Percentiles rank a stretch among this genome's conserved stretches.
Conservation (phyloP, 2,329 filamentous ascomycete species). For the Sarocladium strictum region DNA sequence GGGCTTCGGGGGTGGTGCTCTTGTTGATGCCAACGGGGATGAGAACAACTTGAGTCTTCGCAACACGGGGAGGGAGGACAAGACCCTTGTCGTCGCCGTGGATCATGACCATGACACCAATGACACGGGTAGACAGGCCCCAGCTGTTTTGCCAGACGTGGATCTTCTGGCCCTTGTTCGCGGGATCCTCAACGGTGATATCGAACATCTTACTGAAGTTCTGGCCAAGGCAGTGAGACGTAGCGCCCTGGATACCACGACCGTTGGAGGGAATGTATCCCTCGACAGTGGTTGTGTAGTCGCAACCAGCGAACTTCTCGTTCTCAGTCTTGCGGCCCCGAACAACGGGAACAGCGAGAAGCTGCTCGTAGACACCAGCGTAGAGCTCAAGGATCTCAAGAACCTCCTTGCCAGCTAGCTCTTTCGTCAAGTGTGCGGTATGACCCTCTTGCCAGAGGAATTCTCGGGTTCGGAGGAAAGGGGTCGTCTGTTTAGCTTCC, state of each 20-base stretch:
- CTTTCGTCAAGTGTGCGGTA: conserved; percentile 78
- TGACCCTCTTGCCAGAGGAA: conserved; percentile 99
- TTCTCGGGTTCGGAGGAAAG: conserved; percentile 86
- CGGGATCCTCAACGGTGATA: conserved; percentile 92
- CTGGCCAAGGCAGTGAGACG: conserved; percentile 90
- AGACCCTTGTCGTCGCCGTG: conserved; percentile 95
- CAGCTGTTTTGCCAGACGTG: conserved; percentile 98
- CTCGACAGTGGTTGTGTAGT: conserved; percentile 95
- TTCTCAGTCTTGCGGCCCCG: conserved; percentile 94
- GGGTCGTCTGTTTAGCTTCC: conserved; percentile 92
- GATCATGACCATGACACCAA: conserved; percentile 98
- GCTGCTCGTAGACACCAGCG: conserved; percentile 83
- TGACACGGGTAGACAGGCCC: conserved; percentile 94
- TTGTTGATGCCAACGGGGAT: conserved; percentile 91
- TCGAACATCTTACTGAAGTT: conserved; percentile 99
- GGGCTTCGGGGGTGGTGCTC: conserved; percentile 76
- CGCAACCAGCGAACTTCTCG: conserved; percentile 94
- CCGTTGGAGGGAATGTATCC: conserved; percentile 95
- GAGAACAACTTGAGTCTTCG: conserved; percentile 78
- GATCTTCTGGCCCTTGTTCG: conserved; percentile 70
- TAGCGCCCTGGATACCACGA: conserved; percentile 92
- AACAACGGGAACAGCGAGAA: conserved; percentile 91
- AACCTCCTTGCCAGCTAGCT: conserved; percentile 77
- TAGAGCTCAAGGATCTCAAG: conserved; percentile 91
- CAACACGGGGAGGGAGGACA: conserved; percentile 84